These are phyloP conservation scores for Macrolepiota dolichaula DNA, from an alignment of 768 basidiomycete genomes.

Conservation along the genomic window DNA sequence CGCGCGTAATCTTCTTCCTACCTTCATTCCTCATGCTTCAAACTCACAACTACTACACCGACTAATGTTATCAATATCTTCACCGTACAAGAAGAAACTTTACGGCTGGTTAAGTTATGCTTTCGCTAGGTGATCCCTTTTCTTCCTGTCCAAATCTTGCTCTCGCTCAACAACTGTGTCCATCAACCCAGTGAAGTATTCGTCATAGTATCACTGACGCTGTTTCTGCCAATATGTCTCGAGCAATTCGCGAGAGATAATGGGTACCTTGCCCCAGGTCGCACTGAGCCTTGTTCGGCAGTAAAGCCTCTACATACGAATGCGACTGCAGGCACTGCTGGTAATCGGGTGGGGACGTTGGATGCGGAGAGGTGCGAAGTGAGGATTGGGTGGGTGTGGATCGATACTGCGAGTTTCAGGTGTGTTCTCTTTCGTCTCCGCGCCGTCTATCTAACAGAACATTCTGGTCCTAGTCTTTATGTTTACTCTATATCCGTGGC, in stretches of 20 bases:
- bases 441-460: neutral
- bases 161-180: neutral
- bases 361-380: constrained; percentile 70
- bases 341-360: neutral
- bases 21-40: neutral
- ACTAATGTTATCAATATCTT: constrained; percentile 2
- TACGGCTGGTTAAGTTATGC: constrained; percentile 84
- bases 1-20: neutral
- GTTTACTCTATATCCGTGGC: constrained; percentile 86
- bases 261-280: constrained; percentile 73
- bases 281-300: constrained; percentile 51
- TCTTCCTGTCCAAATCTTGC: neutral
- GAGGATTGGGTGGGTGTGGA: constrained; percentile 78
- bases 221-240: constrained; percentile 80
- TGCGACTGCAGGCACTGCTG: constrained; percentile 8
- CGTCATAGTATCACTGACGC: constrained; percentile 74
- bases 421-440: constrained; percentile 24
- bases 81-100: constrained; percentile 40
- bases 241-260: constrained; percentile 91
- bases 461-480: constrained; percentile 57
- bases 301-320: constrained; percentile 11
- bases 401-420: constrained; percentile 93
- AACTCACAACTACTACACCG: neutral
- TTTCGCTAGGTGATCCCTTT: constrained; percentile 62
- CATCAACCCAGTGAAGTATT: constrained; percentile 61